Evolutionary conservation across 352 stramenopile species (phyloP), one percentile per base, ranked within the genome.

Genomic region (Globisporangium sylvaticum): DNA sequence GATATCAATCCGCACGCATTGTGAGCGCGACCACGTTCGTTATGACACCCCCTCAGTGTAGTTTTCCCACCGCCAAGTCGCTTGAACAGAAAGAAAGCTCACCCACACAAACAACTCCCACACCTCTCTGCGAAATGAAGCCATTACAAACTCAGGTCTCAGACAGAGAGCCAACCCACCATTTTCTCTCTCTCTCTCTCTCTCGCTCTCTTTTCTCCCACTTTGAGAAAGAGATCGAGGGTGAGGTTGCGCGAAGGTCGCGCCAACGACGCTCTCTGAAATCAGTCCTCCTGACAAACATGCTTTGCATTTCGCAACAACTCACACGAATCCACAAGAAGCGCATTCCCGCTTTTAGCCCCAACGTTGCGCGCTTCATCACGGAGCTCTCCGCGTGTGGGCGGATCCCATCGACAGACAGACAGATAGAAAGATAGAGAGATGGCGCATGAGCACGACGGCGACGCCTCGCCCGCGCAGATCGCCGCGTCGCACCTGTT

Each of bases 401-500:
- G 39, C 6, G 15, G 15, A 8, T 15, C 39, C n/a, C 15, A 48
- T n/a, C 7, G 15, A 48, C 39, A n/a, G 39, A 48, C n/a, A 46
- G 4, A n/a, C 14, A 34, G n/a, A 20, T 7, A 58, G 14, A 58
- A 0, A 6, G 52, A 31, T 18, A 37, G 25, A 58, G 32, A 9
- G 15, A 65, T 58, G 29, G 60, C 14, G 20, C 18, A 20, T 14
- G 59, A 64, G 42, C 44, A 58, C 15, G 27, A 50, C 34, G 52
- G 18, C n/a, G 20, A 8, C n/a, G 22, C 29, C 25, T 57, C 29
- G 59, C 25, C 32, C 22, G 29, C 42, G 52, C 53, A 37, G 61
- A 34, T 46, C 53, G 54, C 50, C 22, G 77, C 78, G 32, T 75
- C 78, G 37, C 87, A 94, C 63, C 73, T 94, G 27, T 73, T 94